phyloP scores from a whole-genome alignment of 2,329 filamentous ascomycete species.

The Microsporum ferrugineum region DNA sequence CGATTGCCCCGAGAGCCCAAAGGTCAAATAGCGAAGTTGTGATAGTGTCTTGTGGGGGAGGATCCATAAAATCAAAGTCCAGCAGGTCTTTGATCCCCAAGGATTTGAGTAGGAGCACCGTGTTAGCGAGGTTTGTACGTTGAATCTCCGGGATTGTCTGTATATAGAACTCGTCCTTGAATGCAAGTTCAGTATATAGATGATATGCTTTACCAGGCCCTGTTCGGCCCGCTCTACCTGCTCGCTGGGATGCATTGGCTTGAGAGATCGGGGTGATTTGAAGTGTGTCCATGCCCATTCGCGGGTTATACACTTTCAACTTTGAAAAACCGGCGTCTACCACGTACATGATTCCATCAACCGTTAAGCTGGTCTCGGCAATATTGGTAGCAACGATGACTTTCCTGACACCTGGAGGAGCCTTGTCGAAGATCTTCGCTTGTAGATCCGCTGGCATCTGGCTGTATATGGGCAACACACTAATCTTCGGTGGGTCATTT shows the following conservation, averaged over 20 bases:
- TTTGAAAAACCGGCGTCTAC: conserved; percentile 95
- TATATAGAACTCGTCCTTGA: conserved; percentile 90
- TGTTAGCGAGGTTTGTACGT: conserved; percentile 89
- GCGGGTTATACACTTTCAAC: conserved; percentile 95
- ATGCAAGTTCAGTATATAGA: conserved; percentile 86
- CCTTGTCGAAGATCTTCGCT: conserved; percentile 92
- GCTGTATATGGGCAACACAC: conserved; percentile 94
- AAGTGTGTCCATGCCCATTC: conserved; percentile 98
- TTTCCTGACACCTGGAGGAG: conserved; percentile 80
- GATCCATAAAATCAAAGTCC: conserved; percentile 99
- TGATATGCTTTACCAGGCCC: conserved; percentile 93
- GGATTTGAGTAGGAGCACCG: conserved; percentile 84
- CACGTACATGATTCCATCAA: conserved; percentile 98
- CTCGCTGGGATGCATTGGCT: conserved; percentile 86
- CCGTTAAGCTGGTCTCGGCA: conserved; percentile 92
- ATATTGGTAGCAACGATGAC: conserved; percentile 98
- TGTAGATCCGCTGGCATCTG: conserved; percentile 98
- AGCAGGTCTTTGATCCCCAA: conserved; percentile 86
- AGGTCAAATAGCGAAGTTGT: conserved; percentile 94
- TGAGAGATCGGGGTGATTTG: conserved; percentile 97
- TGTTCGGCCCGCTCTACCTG: conserved; percentile 84
- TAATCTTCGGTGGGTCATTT: conserved; percentile 88
- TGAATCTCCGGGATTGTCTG: conserved; percentile 97
- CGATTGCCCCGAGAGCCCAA: conserved; percentile 86
- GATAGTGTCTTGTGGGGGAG: conserved; percentile 93